Evolutionary conservation across 768 basidiomycete species (phyloP), one percentile per base, ranked within the genome.

Genomic region (Tricholoma sp.): DNA sequence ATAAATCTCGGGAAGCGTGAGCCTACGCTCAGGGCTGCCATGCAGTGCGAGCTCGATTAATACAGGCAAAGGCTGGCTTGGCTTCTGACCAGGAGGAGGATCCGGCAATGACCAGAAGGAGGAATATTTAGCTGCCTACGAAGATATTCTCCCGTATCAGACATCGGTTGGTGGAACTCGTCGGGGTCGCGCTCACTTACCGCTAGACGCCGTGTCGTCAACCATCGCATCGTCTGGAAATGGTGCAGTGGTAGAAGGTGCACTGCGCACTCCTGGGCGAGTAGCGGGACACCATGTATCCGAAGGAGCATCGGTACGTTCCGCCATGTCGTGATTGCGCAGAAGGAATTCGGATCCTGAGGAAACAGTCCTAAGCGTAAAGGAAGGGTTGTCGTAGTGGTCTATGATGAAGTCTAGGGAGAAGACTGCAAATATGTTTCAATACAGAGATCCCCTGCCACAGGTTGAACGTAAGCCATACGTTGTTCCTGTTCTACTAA

Each of bases 1-100:
- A 52, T 86, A 88, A 5, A 89, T 85, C 58, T 83, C 86, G 46
- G 83, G 79, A 1, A 89, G 73, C 0, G 88, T 86, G 2, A 89
- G 71, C 53, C 72, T 76, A 55, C 79, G 76, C 27, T 66, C 64
- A 0, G 76, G 73, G 58, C 85, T 88, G 0, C 83, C 83, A 51
- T 81, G 80, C 35, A 89, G 89, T 0, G 88, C 88, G 10, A 88
- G 73, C 61, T 85, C 80, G 45, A 84, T 69, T 19, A 76, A 56
- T 1, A 69, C 55, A 18, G 73, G 65, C 37, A 67, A 61, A 52
- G 72, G 64, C 57, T 66, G 71, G 3, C 67, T 67, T 2, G 81
- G 81, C 43, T 72, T 76, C 47, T 72, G 69, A 0, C 75, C 77
- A 2, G 61, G 57, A 14, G 66, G 65, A 0, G 77, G 75, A 24